Evolutionary conservation across 1,284 basidiomycete genomes (phyloP).

Genomic region (Microbotryomycetes sp.): DNA sequence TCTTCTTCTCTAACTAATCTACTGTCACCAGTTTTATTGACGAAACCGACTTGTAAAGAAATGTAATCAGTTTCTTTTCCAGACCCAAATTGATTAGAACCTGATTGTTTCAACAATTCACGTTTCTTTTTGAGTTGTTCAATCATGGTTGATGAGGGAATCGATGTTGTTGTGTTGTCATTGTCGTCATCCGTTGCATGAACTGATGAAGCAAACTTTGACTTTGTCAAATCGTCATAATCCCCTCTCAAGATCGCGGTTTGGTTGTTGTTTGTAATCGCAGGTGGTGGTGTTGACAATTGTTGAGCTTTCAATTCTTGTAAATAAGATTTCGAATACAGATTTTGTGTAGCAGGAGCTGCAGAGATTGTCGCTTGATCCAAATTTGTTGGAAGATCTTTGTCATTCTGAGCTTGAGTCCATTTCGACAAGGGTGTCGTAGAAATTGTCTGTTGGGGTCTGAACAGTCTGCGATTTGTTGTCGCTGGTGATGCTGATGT

Average conservation of each 20-base stretch:
- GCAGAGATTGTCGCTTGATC: constrained; percentile 53
- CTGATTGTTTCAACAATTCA: constrained; percentile 18
- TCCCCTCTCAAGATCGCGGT: background rate
- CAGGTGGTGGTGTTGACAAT: constrained; percentile 48
- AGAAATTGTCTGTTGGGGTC: too few relatives aligned
- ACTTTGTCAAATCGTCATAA: constrained; percentile 23
- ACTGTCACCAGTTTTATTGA: constrained; percentile 55
- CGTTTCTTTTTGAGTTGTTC: constrained; percentile 16
- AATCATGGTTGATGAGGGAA: constrained; percentile 22
- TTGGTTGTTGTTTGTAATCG: constrained; percentile 12
- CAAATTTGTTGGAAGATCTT: constrained; percentile 47
- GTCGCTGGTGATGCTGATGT: too few relatives aligned
- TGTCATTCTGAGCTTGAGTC: too few relatives aligned
- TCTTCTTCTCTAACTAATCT: constrained; percentile 84
- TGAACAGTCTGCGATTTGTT: too few relatives aligned
- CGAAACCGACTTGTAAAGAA: constrained; percentile 59
- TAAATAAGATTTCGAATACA: constrained; percentile 70
- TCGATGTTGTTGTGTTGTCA: constrained; percentile 28
- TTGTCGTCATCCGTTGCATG: constrained; percentile 46
- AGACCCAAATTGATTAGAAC: background rate
- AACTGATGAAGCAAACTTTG: constrained; percentile 39
- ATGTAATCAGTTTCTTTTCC: constrained; percentile 57
- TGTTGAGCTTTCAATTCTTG: constrained; percentile 65
- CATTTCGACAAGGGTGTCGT: too few relatives aligned
- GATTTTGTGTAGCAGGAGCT: constrained; percentile 48